Percentiles rank a stretch among this genome's conserved stretches.
These are phyloP conservation scores for Centrapalus pauciflorus DNA, from an alignment of 129 eudicot genomes.

Conservation along the genomic window DNA sequence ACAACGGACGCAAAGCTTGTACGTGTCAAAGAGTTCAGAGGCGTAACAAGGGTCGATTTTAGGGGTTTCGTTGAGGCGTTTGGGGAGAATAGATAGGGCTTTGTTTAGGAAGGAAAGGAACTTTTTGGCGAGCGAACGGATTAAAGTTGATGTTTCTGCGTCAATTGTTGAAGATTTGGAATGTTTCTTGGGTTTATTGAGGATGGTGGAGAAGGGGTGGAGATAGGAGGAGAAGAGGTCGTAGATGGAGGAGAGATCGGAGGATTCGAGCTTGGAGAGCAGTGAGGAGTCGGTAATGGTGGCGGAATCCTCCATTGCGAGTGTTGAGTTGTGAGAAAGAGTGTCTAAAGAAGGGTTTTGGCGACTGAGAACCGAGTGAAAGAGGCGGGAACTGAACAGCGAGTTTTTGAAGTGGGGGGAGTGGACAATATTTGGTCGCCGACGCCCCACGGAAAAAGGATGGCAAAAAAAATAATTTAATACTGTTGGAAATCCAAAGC, in stretches of 20 bases:
- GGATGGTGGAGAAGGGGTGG: slow-evolving; percentile 46
- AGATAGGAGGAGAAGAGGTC: slow-evolving; percentile 41
- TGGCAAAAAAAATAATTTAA: not conserved
- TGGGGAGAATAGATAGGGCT: slow-evolving; percentile 58
- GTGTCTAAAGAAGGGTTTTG: not conserved
- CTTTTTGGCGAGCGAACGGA: slow-evolving; percentile 65
- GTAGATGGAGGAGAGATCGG: slow-evolving; percentile 46
- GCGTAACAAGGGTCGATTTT: slow-evolving; percentile 28
- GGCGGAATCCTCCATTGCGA: slow-evolving; percentile 40
- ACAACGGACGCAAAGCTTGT: slow-evolving; percentile 55
- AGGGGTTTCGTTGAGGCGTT: slow-evolving; percentile 62
- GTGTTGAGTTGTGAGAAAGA: not conserved
- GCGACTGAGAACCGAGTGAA: not conserved
- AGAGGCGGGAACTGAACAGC: slow-evolving; percentile 12
- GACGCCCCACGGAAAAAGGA: too few species aligned
- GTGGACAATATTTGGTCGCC: not conserved
- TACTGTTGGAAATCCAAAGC: too few species aligned
- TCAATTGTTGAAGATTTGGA: slow-evolving; percentile 26
- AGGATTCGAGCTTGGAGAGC: slow-evolving; percentile 48
- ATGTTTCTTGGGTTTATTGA: slow-evolving; percentile 28
- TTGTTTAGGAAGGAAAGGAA: slow-evolving; percentile 53
- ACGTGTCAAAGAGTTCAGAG: slow-evolving; percentile 37
- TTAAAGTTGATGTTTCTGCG: slow-evolving; percentile 1
- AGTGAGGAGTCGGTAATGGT: slow-evolving; percentile 41
- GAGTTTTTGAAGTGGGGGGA: not conserved